Conservation (phyloP, 352 stramenopile species). For the Blastocystis hominis region DNA sequence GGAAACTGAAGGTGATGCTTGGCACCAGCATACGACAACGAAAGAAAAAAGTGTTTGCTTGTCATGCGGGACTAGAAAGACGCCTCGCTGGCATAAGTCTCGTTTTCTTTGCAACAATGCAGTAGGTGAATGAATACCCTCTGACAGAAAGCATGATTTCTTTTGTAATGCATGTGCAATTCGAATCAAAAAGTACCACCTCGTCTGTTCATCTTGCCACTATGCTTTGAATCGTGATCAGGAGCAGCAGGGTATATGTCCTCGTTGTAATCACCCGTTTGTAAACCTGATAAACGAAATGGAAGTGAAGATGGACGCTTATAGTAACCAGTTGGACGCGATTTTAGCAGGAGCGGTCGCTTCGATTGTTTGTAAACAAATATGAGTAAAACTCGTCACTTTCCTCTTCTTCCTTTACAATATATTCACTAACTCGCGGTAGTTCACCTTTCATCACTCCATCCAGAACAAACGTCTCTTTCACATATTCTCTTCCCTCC, state of each 20-base stretch:
- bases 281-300: constrained; percentile 22
- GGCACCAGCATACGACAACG: too few relatives aligned
- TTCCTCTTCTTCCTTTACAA: not conserved
- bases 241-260: not conserved
- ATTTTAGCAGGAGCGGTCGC: not conserved
- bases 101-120: not conserved
- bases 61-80: constrained; percentile 35
- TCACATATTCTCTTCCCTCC: not conserved
- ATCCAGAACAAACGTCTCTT: too few relatives aligned
- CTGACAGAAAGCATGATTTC: not conserved
- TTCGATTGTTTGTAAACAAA: not conserved
- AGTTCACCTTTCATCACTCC: too few relatives aligned
- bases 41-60: constrained; percentile 5
- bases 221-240: constrained; percentile 13
- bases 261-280: not conserved
- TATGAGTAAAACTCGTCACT: constrained; percentile 26
- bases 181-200: constrained; percentile 45
- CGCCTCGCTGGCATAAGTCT: constrained; percentile 32
- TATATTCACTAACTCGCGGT: too few relatives aligned
- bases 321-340: constrained; percentile 6
- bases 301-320: constrained; percentile 3
- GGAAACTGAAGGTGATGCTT: too few relatives aligned
- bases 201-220: not conserved
- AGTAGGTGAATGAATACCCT: too few relatives aligned
- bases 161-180: constrained; percentile 45